Conservation (phyloP, 805 yeast genomes). For the Zygosaccharomyces kombuchaensis region DNA sequence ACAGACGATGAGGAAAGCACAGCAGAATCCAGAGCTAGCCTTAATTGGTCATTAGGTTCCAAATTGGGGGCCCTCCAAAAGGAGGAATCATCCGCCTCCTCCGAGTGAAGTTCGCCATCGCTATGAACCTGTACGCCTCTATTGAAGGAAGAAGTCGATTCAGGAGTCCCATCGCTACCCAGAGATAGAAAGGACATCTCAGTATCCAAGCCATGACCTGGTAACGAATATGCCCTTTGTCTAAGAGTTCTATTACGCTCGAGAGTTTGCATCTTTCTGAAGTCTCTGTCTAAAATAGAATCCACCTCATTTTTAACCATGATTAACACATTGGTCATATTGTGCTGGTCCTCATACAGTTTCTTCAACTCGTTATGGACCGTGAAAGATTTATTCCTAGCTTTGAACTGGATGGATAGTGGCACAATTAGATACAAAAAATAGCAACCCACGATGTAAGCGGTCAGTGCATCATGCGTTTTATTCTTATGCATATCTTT, state of each 20-base stretch:
- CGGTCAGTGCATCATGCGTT: slow-evolving; percentile 30
- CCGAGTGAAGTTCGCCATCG: slow-evolving; percentile 13
- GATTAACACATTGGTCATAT: slow-evolving; percentile 39
- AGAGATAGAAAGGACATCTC: slow-evolving; percentile 8
- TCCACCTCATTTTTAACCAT: slow-evolving; percentile 36
- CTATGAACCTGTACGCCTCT: slow-evolving; percentile 3
- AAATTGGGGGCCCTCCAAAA: slow-evolving; percentile 40
- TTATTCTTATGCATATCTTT: slow-evolving; percentile 15
- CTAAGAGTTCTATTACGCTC: slow-evolving; percentile 17
- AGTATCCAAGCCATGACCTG: slow-evolving; percentile 8
- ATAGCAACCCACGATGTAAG: slow-evolving; percentile 37
- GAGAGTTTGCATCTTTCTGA: slow-evolving; percentile 14
- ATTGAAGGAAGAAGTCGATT: not conserved
- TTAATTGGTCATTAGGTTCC: slow-evolving; percentile 39
- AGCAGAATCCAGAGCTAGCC: slow-evolving; percentile 26
- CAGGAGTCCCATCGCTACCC: not conserved
- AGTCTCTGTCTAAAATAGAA: slow-evolving; percentile 23
- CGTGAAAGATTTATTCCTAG: slow-evolving; percentile 38
- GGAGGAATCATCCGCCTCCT: slow-evolving; percentile 26
- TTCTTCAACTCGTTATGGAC: slow-evolving; percentile 37
- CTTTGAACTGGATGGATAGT: slow-evolving; percentile 38
- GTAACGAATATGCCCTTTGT: slow-evolving; percentile 35
- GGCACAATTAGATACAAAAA: slow-evolving; percentile 39
- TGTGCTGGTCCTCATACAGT: slow-evolving; percentile 36
- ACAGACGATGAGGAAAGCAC: slow-evolving; percentile 7